phyloP scores from a whole-genome alignment of 75 land plant genomes.

The Ceratopteris richardii region DNA sequence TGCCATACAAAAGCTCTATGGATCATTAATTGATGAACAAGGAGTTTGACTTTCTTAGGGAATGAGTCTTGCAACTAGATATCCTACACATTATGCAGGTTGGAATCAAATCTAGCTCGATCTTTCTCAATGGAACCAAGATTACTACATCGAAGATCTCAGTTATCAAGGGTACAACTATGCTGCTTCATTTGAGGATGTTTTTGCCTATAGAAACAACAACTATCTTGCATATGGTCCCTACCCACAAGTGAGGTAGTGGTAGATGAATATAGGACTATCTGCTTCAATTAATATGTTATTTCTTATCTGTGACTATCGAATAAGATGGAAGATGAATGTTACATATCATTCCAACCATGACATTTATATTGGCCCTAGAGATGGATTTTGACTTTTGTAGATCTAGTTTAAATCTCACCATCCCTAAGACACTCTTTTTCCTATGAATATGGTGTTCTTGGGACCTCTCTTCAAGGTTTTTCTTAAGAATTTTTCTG shows the following conservation, averaged over 20 bases:
- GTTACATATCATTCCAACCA: too few relatives aligned
- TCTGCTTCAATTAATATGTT: too few relatives aligned
- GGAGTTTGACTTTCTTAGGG: slow-evolving; percentile 93
- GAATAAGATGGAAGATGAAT: too few relatives aligned
- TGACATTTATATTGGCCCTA: too few relatives aligned
- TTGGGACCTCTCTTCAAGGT: too few relatives aligned
- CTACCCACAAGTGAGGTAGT: slow-evolving; percentile 66
- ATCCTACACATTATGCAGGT: slow-evolving; percentile 10
- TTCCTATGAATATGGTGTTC: too few relatives aligned
- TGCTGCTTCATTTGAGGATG: slow-evolving; percentile 57
- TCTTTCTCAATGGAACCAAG: slow-evolving; percentile 61
- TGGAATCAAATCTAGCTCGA: slow-evolving; percentile 30
- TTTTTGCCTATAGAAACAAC: slow-evolving; percentile 66
- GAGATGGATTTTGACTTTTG: too few relatives aligned
- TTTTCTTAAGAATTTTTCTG: too few relatives aligned
- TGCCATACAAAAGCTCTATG: slow-evolving; percentile 74
- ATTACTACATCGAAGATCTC: slow-evolving; percentile 74
- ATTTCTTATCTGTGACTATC: too few relatives aligned
- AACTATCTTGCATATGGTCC: slow-evolving; percentile 58
- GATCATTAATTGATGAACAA: slow-evolving; percentile 68
- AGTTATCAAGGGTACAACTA: slow-evolving; percentile 85
- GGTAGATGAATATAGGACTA: too few relatives aligned
- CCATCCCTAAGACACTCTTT: too few relatives aligned
- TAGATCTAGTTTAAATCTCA: too few relatives aligned
- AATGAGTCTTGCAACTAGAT: slow-evolving; percentile 63